phyloP scores from a whole-genome alignment of 2,329 filamentous ascomycete species.

The Monosporascus sp. region DNA sequence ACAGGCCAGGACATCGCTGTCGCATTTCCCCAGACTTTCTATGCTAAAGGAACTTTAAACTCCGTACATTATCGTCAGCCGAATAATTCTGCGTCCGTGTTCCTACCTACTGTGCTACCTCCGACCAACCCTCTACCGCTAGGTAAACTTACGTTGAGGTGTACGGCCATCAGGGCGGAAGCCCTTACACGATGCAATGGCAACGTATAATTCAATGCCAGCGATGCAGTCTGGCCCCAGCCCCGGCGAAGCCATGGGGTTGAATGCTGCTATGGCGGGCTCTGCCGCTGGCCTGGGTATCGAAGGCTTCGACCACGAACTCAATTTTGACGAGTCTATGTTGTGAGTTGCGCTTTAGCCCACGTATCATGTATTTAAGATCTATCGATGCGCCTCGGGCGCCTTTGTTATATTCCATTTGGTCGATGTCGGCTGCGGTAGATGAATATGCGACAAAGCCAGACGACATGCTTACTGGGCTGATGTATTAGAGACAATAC shows the following conservation, averaged over 20 bases:
- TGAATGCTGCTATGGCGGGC: conserved; percentile 34
- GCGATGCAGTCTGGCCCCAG: conserved; percentile 40
- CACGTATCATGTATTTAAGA: conserved; percentile 1
- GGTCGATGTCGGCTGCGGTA: not conserved
- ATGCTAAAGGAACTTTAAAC: too few relatives aligned
- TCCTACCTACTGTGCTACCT: not conserved
- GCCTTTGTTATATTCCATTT: too few relatives aligned
- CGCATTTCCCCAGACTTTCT: not conserved
- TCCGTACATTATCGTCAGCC: too few relatives aligned
- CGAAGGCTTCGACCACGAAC: conserved; percentile 46
- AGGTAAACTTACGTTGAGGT: not conserved
- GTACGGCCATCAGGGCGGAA: conserved; percentile 14
- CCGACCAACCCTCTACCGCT: not conserved
- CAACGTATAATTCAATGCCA: conserved; percentile 52
- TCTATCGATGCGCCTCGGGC: too few relatives aligned
- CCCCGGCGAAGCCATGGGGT: conserved; percentile 39
- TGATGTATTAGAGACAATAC: conserved; percentile 33
- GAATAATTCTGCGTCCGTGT: too few relatives aligned
- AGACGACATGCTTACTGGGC: conserved; percentile 2
- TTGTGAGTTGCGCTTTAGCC: conserved; percentile 37
- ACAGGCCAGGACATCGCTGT: not conserved
- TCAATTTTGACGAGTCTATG: conserved; percentile 51
- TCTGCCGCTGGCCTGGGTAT: conserved; percentile 33
- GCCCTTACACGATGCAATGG: conserved; percentile 45
- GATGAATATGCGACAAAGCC: conserved; percentile 1